Evolutionary conservation across 108 stramenopile species (phyloP).

Genomic region (Cyclostephanos tholiformis): DNA sequence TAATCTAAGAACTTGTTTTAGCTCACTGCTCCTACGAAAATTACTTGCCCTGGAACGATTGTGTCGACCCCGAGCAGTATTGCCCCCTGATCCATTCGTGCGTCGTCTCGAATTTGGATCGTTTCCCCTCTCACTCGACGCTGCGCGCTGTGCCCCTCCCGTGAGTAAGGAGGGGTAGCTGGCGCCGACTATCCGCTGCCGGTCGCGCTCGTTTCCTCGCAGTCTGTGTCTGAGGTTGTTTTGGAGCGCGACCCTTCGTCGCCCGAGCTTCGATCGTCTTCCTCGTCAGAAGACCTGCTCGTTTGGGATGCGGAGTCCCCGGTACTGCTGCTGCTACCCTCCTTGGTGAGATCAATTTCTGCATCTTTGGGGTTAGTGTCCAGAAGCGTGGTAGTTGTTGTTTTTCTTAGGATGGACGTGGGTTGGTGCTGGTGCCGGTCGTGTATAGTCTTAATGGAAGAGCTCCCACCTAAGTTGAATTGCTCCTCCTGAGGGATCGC

Average conservation of each 20-base stretch:
- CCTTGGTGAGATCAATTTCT: not conserved
- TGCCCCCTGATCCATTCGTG: not conserved
- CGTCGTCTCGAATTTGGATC: not conserved
- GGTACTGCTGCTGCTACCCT: not conserved
- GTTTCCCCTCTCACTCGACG: not conserved
- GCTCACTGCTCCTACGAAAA: not conserved
- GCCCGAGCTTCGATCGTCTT: not conserved
- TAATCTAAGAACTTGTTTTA: not conserved
- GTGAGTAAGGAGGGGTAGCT: not conserved
- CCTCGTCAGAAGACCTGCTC: not conserved
- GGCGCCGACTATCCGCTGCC: conserved; percentile 7
- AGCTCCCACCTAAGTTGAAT: not conserved
- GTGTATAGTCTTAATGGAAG: not conserved
- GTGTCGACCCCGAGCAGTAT: not conserved
- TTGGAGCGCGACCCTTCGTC: not conserved
- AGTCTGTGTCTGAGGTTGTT: not conserved
- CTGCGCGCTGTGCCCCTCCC: conserved; percentile 4
- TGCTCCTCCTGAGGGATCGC: not conserved
- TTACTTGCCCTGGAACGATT: not conserved
- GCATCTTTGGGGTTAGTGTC: not conserved
- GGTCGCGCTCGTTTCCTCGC: not conserved
- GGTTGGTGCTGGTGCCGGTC: not conserved
- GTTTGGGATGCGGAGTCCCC: conserved; percentile 7
- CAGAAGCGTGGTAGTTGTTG: not conserved
- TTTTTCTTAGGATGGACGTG: not conserved